Evolutionary conservation across 805 yeast genomes (phyloP).

Genomic region (Metschnikowia reukaufii): DNA sequence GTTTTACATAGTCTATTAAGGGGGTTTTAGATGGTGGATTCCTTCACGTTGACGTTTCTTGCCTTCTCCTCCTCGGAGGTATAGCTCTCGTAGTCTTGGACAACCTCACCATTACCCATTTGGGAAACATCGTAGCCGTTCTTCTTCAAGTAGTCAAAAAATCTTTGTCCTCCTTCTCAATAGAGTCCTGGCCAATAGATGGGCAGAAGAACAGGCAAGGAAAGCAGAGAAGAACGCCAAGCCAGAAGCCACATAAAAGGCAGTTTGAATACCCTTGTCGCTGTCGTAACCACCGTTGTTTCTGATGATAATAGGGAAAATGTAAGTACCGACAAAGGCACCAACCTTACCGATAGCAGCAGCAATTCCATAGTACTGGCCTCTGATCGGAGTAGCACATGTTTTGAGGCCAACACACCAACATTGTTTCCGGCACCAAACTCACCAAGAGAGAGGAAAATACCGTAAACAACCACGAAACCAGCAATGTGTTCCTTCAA

Average conservation of each 20-base stretch:
- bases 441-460: conserved; percentile 85
- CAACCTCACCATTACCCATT: conserved; percentile 46
- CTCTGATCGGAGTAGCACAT: conserved; percentile 83
- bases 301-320: conserved; percentile 76
- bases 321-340: conserved; percentile 87
- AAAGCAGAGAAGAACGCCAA: conserved; percentile 72
- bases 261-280: conserved; percentile 63
- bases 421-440: conserved; percentile 93
- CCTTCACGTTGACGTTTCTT: conserved; percentile 7
- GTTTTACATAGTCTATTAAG: neutral
- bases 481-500: conserved; percentile 67
- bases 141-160: conserved; percentile 65
- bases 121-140: conserved; percentile 70
- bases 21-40: neutral
- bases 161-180: conserved; percentile 70
- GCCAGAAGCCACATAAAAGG: conserved; percentile 79
- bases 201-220: conserved; percentile 74
- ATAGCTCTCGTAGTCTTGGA: conserved; percentile 13
- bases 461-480: conserved; percentile 84
- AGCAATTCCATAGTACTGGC: conserved; percentile 85
- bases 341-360: conserved; percentile 93
- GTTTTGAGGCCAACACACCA: conserved; percentile 88
- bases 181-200: conserved; percentile 77
- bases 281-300: conserved; percentile 51
- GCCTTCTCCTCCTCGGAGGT: conserved; percentile 16